Evolutionary conservation across 768 basidiomycete species (phyloP).

Genomic region (Leucosporidium yakuticum): DNA sequence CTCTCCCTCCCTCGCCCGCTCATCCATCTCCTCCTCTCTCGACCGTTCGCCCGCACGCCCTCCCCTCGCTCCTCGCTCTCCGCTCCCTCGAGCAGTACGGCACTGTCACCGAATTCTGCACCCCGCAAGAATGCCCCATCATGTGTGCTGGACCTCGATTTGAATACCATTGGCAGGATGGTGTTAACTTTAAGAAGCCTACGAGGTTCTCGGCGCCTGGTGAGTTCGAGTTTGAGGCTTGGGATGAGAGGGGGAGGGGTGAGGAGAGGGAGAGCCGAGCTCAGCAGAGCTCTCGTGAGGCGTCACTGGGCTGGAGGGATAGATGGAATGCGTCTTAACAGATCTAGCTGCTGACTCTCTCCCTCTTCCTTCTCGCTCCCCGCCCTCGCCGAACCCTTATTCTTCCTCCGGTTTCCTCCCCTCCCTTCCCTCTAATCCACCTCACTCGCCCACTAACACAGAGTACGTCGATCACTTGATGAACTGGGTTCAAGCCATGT

Average conservation of each 20-base stretch:
- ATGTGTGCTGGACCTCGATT: slow-evolving; percentile 95
- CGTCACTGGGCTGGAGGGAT: too few species aligned
- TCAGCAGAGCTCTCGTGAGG: too few species aligned
- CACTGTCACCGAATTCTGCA: slow-evolving; percentile 97
- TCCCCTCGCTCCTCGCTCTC: not conserved
- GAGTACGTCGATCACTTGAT: slow-evolving; percentile 97
- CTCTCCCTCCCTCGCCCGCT: not conserved
- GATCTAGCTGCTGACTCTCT: too few species aligned
- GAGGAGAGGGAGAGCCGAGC: too few species aligned
- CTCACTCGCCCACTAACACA: not conserved
- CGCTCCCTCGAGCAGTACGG: slow-evolving; percentile 54
- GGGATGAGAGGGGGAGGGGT: not conserved
- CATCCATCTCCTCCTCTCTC: not conserved
- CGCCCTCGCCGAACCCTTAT: not conserved
- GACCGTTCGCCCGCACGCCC: too few species aligned
- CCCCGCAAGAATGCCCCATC: slow-evolving; percentile 82
- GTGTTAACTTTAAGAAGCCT: slow-evolving; percentile 74
- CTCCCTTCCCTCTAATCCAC: slow-evolving; percentile 36
- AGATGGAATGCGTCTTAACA: too few species aligned
- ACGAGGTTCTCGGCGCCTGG: slow-evolving; percentile 84
- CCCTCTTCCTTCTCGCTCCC: not conserved
- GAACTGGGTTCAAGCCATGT: slow-evolving; percentile 91
- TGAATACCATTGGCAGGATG: slow-evolving; percentile 93
- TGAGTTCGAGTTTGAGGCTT: not conserved
- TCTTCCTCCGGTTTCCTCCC: slow-evolving; percentile 41